phyloP scores from a whole-genome alignment of 2,329 filamentous ascomycete species.

The Berkeleyomyces basicola region DNA sequence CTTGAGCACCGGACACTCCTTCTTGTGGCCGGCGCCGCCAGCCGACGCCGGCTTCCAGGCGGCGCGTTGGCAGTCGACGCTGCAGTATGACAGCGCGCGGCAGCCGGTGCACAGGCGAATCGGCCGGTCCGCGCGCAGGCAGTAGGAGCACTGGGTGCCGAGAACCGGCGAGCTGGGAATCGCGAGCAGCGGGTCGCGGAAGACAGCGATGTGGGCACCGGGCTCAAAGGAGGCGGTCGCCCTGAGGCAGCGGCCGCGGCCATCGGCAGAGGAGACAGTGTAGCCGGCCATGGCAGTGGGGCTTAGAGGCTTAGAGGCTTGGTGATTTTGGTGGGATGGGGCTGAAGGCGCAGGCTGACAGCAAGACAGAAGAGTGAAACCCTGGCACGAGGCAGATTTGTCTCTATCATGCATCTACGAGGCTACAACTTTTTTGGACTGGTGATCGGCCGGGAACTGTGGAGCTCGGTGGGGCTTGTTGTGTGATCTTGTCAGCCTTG shows the following conservation, averaged over 20 bases:
- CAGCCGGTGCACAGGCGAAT: conserved; percentile 34
- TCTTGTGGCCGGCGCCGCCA: conserved; percentile 26
- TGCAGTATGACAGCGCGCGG: conserved; percentile 38
- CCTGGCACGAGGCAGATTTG: background rate
- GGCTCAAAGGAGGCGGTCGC: conserved; percentile 27
- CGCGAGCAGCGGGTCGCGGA: conserved; percentile 29
- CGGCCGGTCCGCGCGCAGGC: conserved; percentile 22
- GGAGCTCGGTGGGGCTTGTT: too few species aligned
- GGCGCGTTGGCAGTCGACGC: conserved; percentile 33
- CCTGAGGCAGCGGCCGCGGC: conserved; percentile 28
- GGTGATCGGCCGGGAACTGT: too few species aligned
- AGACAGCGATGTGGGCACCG: conserved; percentile 30
- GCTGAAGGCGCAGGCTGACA: background rate
- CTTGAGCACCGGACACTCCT: conserved; percentile 34
- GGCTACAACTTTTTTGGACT: too few species aligned
- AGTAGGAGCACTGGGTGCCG: conserved; percentile 31
- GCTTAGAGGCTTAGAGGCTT: background rate
- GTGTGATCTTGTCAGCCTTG: too few species aligned
- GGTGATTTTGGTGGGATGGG: background rate
- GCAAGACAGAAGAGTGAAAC: background rate
- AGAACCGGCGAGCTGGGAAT: conserved; percentile 30
- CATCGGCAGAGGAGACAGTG: background rate
- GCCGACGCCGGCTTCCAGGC: conserved; percentile 28
- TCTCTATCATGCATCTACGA: too few species aligned
- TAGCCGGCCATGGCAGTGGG: conserved; percentile 6